phyloP scores from a whole-genome alignment of 2,329 filamentous ascomycete genomes.

The Zymoseptoria passerinii region DNA sequence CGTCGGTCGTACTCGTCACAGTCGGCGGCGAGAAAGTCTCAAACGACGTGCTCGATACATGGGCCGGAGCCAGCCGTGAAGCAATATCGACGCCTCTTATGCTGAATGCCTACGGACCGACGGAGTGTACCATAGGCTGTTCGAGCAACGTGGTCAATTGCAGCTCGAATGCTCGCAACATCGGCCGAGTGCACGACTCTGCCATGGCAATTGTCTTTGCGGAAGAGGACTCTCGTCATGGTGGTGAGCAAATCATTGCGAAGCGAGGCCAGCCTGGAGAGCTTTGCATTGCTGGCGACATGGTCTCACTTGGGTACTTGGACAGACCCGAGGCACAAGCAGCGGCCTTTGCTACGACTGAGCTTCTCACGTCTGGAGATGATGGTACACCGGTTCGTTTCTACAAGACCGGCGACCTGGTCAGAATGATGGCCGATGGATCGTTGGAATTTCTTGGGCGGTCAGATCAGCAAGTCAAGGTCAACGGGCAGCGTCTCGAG shows the following conservation, averaged over 20 bases:
- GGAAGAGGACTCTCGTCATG: neutral
- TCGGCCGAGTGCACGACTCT: neutral
- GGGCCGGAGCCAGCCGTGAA: constrained; percentile 8
- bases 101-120: constrained; percentile 18
- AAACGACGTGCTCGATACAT: constrained; percentile 13
- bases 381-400: constrained; percentile 7
- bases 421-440: constrained; percentile 14
- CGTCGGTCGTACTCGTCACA: constrained; percentile 8
- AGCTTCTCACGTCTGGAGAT: constrained; percentile 2
- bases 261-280: constrained; percentile 4
- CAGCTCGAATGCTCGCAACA: neutral
- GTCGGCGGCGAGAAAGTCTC: constrained; percentile 19
- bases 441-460: constrained; percentile 15
- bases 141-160: neutral
- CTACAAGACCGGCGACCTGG: constrained; percentile 19
- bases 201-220: neutral
- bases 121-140: constrained; percentile 12
- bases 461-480: constrained; percentile 19
- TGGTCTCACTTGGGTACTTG: constrained; percentile 4
- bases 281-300: constrained; percentile 3
- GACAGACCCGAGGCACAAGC: constrained; percentile 11
- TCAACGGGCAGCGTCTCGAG: constrained; percentile 19
- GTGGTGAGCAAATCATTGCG: constrained; percentile 3
- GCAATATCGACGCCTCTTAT: neutral
- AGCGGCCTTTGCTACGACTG: constrained; percentile 1